phyloP scores from a whole-genome alignment of 2,329 filamentous ascomycete species.

The Lasiodiplodia sp. region DNA sequence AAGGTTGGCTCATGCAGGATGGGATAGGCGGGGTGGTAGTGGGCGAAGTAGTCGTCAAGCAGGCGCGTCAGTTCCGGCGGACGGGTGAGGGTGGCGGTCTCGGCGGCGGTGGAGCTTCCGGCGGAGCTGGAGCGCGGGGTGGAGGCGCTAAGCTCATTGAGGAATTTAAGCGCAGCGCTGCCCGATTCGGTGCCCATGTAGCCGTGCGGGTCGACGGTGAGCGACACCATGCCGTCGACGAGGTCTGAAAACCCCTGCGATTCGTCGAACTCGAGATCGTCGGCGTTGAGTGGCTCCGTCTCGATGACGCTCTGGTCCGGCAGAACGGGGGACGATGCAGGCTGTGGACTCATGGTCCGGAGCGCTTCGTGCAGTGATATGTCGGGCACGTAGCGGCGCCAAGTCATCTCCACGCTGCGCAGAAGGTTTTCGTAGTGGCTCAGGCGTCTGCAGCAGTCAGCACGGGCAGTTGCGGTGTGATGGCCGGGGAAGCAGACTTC shows the following conservation, averaged over 20 bases:
- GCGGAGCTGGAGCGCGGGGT: neutral
- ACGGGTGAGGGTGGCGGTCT: neutral
- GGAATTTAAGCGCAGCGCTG: conserved; percentile 50
- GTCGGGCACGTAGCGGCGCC: conserved; percentile 8
- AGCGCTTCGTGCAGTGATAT: conserved; percentile 1
- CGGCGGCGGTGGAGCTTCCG: neutral
- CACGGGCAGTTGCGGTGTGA: neutral
- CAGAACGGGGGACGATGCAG: neutral
- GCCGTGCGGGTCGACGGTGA: conserved; percentile 36
- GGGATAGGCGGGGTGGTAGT: conserved; percentile 57
- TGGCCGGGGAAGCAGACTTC: neutral
- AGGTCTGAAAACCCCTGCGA: conserved; percentile 28
- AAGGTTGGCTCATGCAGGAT: conserved; percentile 58
- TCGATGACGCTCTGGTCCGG: neutral
- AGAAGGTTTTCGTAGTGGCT: neutral
- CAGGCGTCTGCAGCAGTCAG: neutral
- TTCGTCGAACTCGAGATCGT: conserved; percentile 30
- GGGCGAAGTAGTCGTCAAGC: conserved; percentile 55
- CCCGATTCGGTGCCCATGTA: conserved; percentile 57
- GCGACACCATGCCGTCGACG: conserved; percentile 31
- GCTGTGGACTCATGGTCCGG: neutral
- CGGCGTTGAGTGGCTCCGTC: conserved; percentile 22
- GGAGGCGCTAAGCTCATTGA: conserved; percentile 8
- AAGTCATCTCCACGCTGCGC: neutral
- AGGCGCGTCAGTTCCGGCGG: neutral